phyloP scores from a whole-genome alignment of 2,329 filamentous ascomycete species.

The Lachnellula arida region DNA sequence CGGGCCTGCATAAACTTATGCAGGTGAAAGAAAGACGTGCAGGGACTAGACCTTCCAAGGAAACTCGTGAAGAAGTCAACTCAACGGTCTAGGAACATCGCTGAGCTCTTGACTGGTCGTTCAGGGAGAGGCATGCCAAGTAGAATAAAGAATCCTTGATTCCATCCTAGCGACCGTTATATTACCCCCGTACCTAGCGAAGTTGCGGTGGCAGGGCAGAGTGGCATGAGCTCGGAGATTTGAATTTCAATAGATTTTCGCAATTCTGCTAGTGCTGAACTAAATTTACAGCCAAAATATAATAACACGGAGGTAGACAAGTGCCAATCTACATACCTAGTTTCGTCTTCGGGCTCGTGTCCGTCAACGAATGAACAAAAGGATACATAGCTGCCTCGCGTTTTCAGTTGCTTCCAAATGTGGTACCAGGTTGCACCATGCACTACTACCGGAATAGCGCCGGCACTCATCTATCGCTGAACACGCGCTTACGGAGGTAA shows the following conservation, averaged over 20 bases:
- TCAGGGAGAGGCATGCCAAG: no score
- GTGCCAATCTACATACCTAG: background rate
- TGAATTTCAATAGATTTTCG: background rate
- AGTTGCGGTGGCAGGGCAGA: background rate
- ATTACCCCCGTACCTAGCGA: background rate
- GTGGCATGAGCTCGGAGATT: background rate
- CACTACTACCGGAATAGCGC: background rate
- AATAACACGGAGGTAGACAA: background rate
- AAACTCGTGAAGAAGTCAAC: no score
- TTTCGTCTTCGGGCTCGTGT: no score
- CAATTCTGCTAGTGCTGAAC: background rate
- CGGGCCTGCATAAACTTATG: background rate
- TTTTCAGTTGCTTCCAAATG: background rate
- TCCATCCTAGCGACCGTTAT: background rate
- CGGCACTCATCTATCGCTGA: background rate
- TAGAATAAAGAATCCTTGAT: no score
- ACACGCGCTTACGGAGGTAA: no score
- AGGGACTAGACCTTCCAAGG: background rate
- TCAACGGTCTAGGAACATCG: no score
- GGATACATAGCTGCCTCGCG: no score
- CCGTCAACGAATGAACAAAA: background rate
- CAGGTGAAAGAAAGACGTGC: background rate
- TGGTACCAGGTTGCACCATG: background rate
- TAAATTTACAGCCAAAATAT: background rate
- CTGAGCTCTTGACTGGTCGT: no score